Conservation (phyloP, 2,329 filamentous ascomycete genomes). For the Rosellinia necatrix region DNA sequence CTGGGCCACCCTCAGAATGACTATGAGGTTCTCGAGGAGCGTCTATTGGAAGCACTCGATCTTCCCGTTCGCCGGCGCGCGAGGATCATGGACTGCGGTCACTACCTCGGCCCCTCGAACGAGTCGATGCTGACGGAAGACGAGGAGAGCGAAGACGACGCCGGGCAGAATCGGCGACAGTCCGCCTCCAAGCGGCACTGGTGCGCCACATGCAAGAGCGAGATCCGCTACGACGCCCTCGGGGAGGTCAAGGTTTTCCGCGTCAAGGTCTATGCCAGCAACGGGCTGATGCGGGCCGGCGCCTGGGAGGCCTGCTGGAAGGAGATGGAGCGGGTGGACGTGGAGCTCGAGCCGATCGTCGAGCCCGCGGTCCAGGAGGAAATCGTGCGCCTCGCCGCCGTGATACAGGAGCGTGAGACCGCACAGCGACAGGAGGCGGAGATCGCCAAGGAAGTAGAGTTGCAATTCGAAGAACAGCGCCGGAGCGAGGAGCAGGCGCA, state of each 20-base stretch:
- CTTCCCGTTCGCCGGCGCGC: conserved; percentile 67
- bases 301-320: conserved; percentile 95
- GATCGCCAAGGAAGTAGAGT: conserved; percentile 42
- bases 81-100: conserved; percentile 74
- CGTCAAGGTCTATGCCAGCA: conserved; percentile 91
- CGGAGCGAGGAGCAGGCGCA: conserved; percentile 30
- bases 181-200: conserved; percentile 52
- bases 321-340: conserved; percentile 98
- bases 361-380: conserved; percentile 62
- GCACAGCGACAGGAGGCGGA: conserved; percentile 39
- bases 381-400: conserved; percentile 59
- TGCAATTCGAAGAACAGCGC: conserved; percentile 43
- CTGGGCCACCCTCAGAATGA: conserved; percentile 80
- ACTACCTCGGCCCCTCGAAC: conserved; percentile 70
- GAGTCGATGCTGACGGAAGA: conserved; percentile 50
- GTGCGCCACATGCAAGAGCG: conserved; percentile 60
- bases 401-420: conserved; percentile 47
- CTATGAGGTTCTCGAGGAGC: conserved; percentile 79
- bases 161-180: conserved; percentile 42
- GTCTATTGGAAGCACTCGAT: conserved; percentile 75
- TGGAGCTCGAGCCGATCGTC: conserved; percentile 81
- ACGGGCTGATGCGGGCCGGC: conserved; percentile 88
- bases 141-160: conserved; percentile 53
- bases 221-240: conserved; percentile 59
- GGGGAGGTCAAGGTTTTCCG: conserved; percentile 66